Evolutionary conservation across 305 asterid species (phyloP).

Genomic region (Andrographis paniculata): DNA sequence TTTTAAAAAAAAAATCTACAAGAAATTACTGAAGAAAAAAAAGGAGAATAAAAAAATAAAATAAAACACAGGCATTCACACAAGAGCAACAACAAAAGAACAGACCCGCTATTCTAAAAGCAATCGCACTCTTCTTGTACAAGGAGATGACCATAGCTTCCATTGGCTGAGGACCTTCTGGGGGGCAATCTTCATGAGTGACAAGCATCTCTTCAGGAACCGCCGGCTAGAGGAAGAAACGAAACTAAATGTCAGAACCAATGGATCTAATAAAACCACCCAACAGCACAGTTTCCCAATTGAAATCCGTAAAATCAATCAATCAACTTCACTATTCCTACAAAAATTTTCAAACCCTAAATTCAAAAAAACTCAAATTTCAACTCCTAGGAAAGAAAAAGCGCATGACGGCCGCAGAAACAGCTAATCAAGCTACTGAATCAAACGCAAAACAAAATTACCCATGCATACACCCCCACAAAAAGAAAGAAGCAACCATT

Average conservation of each 20-base stretch:
- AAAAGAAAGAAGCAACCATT: neutral
- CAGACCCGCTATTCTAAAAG: neutral
- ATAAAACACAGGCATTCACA: conserved; percentile 10
- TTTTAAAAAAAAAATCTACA: too few relatives aligned
- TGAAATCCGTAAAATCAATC: conserved; percentile 22
- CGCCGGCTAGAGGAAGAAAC: conserved; percentile 25
- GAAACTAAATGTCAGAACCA: conserved; percentile 18
- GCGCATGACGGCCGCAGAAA: conserved; percentile 10
- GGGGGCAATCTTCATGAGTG: conserved; percentile 29
- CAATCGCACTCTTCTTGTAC: neutral
- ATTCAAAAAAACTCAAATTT: conserved; percentile 17
- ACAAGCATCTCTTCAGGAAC: conserved; percentile 43
- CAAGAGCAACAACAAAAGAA: neutral
- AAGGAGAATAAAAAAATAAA: too few relatives aligned
- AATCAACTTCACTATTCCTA: conserved; percentile 1
- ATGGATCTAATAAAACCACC: conserved; percentile 19
- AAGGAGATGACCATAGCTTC: conserved; percentile 33
- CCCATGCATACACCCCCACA: neutral
- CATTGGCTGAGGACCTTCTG: conserved; percentile 44
- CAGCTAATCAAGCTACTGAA: conserved; percentile 20
- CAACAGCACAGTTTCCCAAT: conserved; percentile 15
- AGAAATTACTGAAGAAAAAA: too few relatives aligned
- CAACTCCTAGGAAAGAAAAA: neutral
- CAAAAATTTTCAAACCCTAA: conserved; percentile 15
- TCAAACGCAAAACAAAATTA: conserved; percentile 8